phyloP scores from a whole-genome alignment of 495 filamentous ascomycete species.

The Aspergillus nidulans region DNA sequence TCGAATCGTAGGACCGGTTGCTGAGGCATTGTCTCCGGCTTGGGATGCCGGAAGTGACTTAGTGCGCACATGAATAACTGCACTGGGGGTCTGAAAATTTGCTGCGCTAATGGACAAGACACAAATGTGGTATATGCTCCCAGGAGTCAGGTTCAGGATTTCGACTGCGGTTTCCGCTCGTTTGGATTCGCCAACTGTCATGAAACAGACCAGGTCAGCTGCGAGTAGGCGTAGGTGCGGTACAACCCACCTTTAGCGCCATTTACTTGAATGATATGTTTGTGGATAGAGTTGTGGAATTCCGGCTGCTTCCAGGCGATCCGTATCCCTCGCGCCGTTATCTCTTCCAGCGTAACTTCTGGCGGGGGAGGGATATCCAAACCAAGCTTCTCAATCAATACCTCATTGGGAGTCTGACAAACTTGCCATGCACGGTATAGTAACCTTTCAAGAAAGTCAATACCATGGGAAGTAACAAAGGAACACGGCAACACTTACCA shows the following conservation, averaged over 20 bases:
- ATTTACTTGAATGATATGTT: constrained; percentile 90
- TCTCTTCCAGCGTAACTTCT: constrained; percentile 85
- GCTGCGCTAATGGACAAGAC: constrained; percentile 84
- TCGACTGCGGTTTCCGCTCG: constrained; percentile 84
- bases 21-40: constrained; percentile 47
- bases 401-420: constrained; percentile 81
- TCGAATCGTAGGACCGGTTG: constrained; percentile 36
- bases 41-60: constrained; percentile 50
- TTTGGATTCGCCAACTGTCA: constrained; percentile 76
- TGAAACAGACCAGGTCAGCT: constrained; percentile 13
- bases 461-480: not conserved
- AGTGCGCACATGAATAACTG: constrained; percentile 75
- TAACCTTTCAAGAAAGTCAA: constrained; percentile 51
- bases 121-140: constrained; percentile 86
- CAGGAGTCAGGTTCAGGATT: constrained; percentile 76
- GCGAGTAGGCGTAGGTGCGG: not conserved
- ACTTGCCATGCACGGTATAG: constrained; percentile 78
- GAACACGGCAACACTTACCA: constrained; percentile 34
- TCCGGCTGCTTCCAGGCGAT: constrained; percentile 85
- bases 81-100: constrained; percentile 86
- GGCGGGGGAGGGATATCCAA: constrained; percentile 89
- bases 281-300: constrained; percentile 70
- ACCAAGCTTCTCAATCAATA: constrained; percentile 83
- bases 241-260: constrained; percentile 69
- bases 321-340: constrained; percentile 80